Base-by-base conservation (phyloP, 2,329 filamentous ascomycete species). In the Raffaelea albimanens region DNA sequence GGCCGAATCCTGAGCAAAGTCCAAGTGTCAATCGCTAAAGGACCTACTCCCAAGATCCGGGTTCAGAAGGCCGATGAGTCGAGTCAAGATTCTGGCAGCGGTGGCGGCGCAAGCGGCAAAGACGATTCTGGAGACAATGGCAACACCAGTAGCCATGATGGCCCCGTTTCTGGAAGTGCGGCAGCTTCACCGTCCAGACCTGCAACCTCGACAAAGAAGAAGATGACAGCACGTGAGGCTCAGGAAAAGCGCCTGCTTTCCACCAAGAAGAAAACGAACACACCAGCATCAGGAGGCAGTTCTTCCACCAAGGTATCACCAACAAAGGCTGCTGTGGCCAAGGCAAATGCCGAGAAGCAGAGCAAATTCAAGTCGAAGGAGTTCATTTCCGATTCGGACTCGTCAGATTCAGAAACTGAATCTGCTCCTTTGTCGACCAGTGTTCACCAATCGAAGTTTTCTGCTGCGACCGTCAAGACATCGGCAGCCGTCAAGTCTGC, bases 1-100 rank as follows among this genome's bases (percentile, higher is more conserved):
- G 79, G 79, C 45, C 80, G 75, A 44, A 75, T 73, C 44, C 62
- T 83, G 31, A 83, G 80, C 63, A 78, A 75, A 55, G 63, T 83
- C 9, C 79, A 83, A 54, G 75, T 72, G 11, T 70, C 72, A 10
- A 68, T 83, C 40, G 77, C 74, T 43, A 76, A 73, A 58, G 71
- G 71, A 1, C 59, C 69, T n/a, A 61, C 68, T 7, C 68, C 75
- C 2, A 78, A 74, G 57, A 67, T 70, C 53, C 70, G 71, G 52
- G 63, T 67, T 5, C 69, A 75, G 48, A 76, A 73, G 55, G 62
- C 64, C 9, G 76, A 80, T 19, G 73, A 73, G 14, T 65, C 67
- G 13, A 57, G 55, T 34, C 53, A 42, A 8, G 58, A 60, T 13
- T 60, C 58, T 9, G 59, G 4, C 40, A 25, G 34, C 9, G 25